Conservation (phyloP, 2,329 filamentous ascomycete species). For the Calonectria henricotiae region DNA sequence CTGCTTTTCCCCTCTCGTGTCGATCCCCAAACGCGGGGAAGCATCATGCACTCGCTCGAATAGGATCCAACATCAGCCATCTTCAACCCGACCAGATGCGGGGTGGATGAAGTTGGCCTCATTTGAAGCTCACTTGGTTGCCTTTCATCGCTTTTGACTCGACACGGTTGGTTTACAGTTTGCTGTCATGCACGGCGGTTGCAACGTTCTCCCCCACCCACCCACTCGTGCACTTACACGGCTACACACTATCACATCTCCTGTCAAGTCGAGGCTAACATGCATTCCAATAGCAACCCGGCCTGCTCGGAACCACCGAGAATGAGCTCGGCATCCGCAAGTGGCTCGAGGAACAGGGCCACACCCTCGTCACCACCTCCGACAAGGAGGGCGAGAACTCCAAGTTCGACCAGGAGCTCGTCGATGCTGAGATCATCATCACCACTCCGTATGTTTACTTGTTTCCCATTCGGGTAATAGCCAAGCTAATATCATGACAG, state of each 20-base stretch:
- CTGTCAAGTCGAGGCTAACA: constrained; percentile 37
- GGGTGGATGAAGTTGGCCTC: constrained; percentile 31
- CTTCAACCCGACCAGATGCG: constrained; percentile 43
- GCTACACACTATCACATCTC: background rate
- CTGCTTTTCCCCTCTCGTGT: constrained; percentile 36
- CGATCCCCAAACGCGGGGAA: constrained; percentile 55
- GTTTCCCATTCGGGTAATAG: background rate
- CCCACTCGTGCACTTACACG: constrained; percentile 38
- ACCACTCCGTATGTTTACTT: constrained; percentile 84
- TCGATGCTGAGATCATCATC: constrained; percentile 98
- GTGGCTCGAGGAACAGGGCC: constrained; percentile 97
- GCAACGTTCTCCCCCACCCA: constrained; percentile 30
- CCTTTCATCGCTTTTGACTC: background rate
- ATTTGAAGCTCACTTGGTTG: background rate
- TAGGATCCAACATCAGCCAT: constrained; percentile 48
- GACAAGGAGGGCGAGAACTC: constrained; percentile 97
- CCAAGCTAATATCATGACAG: constrained; percentile 62
- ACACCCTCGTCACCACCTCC: constrained; percentile 96
- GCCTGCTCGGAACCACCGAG: constrained; percentile 94
- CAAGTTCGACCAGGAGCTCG: constrained; percentile 94
- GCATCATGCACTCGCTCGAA: constrained; percentile 38
- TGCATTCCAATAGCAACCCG: constrained; percentile 72
- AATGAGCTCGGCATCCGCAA: constrained; percentile 98
- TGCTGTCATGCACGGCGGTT: constrained; percentile 15
- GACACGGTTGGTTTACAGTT: constrained; percentile 26